Evolutionary conservation across 768 basidiomycete species (phyloP), one percentile per base, ranked within the genome.

Genomic region (Lactarius hengduanensis): DNA sequence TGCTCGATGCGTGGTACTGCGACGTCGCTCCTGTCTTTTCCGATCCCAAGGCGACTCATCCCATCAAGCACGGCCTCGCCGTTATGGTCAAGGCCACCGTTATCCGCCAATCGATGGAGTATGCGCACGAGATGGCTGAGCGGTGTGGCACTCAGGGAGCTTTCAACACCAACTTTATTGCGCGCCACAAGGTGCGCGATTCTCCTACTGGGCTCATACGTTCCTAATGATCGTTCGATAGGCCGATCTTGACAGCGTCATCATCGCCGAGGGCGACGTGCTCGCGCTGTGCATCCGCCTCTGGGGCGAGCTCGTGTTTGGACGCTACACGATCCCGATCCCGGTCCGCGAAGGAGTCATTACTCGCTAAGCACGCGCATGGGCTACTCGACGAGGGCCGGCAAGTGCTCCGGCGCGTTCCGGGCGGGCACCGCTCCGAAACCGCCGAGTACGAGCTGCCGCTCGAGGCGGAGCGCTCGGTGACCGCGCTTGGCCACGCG

Each of bases 251-350:
- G 43, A 63, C n/a, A 60, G 63, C 22, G 45, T 63, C 55, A 60
- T 70, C n/a, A 73, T 75, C 26, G 68, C 69, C 1, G 73, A 74
- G 45, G 73, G 73, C 30, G 73, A 74, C 57, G 61, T 71, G 22
- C 72, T 75, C 16, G 70, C 65, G 1, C 60, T 73, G 32, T 68
- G 67, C 61, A 72, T 75, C 59, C 71, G 73, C 11, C 71, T 74
- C 32, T 69, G 65, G 58, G 43, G 62, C 15, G 71, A 74, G 65
- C 66, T 74, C 28, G 65, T 73, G 34, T 67, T 63, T 28, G 47
- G 43, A 15, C 67, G 72, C 10, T 66, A 65, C 38, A 55, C 40
- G 10, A 61, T 73, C n/a, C 72, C 69, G 1, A 45, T 57, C n/a
- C 71, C 72, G 0, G 0, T n/a, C 40, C 10, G 57, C 65, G 20